A percentile compares a stretch with the other conserved stretches of the same genome.
Evolutionary conservation across 164 flowering plant genomes (phyloP).

Genomic region (Nymphaea colorata): DNA sequence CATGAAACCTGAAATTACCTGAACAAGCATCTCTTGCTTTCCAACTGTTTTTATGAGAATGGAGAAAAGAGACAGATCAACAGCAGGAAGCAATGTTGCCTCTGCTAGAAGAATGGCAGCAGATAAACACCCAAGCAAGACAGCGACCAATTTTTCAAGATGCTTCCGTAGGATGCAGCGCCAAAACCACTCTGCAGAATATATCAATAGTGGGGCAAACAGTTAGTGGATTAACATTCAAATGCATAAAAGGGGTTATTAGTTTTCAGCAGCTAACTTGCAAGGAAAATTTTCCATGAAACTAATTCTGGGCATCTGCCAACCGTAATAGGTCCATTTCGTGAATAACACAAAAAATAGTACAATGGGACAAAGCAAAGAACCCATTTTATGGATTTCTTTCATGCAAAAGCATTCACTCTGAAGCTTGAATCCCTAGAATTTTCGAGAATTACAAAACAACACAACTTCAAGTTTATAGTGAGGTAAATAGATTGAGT

Average conservation of each 20-base stretch:
- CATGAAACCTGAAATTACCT: conserved; percentile 32
- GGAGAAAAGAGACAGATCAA: conserved; percentile 89
- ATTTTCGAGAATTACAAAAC: no score
- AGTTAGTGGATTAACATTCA: no score
- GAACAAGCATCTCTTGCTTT: conserved; percentile 71
- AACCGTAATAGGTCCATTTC: no score
- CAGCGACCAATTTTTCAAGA: conserved; percentile 56
- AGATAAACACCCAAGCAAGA: conserved; percentile 81
- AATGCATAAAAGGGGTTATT: no score
- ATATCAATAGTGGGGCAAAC: not conserved
- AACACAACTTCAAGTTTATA: no score
- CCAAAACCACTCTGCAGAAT: conserved; percentile 68
- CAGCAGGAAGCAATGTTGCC: conserved; percentile 67
- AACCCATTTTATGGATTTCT: not conserved
- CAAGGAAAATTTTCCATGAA: no score
- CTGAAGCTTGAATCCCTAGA: no score
- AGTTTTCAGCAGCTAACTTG: no score
- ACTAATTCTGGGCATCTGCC: no score
- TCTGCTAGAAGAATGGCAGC: conserved; percentile 95
- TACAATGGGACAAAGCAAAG: not conserved
- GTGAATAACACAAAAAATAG: not conserved
- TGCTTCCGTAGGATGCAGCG: conserved; percentile 68
- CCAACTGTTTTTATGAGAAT: conserved; percentile 66
- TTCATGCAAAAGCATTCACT: no score
- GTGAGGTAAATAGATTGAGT: no score